Base-by-base conservation (phyloP, 768 basidiomycete genomes). In the Suillus subalutaceus region DNA sequence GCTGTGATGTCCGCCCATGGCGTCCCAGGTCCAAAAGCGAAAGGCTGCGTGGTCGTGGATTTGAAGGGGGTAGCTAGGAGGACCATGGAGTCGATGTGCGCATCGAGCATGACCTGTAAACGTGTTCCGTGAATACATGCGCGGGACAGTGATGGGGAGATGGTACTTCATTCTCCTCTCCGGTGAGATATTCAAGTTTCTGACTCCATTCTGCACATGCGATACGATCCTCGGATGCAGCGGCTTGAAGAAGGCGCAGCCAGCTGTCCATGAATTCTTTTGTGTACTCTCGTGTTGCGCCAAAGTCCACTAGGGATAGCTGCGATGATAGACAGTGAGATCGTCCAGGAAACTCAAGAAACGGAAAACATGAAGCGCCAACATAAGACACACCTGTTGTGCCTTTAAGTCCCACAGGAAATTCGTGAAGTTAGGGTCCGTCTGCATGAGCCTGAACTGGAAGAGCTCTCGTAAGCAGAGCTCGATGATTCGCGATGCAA, bases 381-480 rank as follows among this genome's bases (percentile, higher is more conserved):
- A n/a, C n/a, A 20, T 52, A 12, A 23, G 8, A 48, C 74, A 32
- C 23, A 90, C 92, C 83, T 89, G 86, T 52, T 85, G 82, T 1
- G 88, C 88, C 3, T 79, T 66, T 0, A 82, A 71, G 75, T 96
- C 91, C 89, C 93, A 98, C 30, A 99, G 81, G 80, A 99, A 99
- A 77, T 99, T 99, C 10, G 94, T 92, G 93, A 94, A 99, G 72
- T 99, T 99, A 4, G 97, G 97, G 74, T 99, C 97, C 0, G 97
- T 99, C 77, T 99, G 97, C 97, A 99, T 99, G 52, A 91, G 77
- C 38, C 92, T 82, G 80, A 97, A 97, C 66, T 89, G 83, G 75
- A 98, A 97, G 8, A 99, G 85, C 74, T 99, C 97, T 65, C 85
- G 87, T 48, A 99, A 80, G 73, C 95, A 98, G 8, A 99, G 83